Evolutionary conservation across 129 eudicot species (phyloP).

Genomic region (Chrysanthemum makinoi): DNA sequence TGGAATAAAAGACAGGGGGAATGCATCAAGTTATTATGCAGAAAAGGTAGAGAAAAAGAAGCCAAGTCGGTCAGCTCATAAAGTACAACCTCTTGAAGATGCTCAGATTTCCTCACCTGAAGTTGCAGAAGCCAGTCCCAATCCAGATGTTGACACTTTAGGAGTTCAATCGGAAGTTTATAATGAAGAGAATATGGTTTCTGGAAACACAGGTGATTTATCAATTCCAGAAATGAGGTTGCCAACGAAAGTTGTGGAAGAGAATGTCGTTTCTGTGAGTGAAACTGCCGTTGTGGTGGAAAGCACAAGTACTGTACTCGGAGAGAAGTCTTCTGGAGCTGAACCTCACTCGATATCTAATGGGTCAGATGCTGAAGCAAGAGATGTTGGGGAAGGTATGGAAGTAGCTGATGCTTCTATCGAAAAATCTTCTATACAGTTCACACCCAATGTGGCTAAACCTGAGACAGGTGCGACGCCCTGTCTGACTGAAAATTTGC

Average conservation of each 20-base stretch:
- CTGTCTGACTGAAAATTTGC: slow-evolving; percentile 16
- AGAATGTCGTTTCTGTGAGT: neutral
- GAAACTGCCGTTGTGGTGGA: slow-evolving; percentile 1
- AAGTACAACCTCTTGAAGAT: slow-evolving; percentile 16
- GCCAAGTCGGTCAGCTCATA: slow-evolving; percentile 12
- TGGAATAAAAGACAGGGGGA: slow-evolving; percentile 8
- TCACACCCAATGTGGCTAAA: neutral
- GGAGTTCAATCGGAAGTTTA: slow-evolving; percentile 14
- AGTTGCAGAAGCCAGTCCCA: slow-evolving; percentile 18
- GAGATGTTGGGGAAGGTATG: slow-evolving; percentile 14
- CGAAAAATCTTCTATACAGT: neutral
- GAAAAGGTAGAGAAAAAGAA: slow-evolving; percentile 27
- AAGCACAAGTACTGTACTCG: neutral
- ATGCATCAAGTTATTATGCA: neutral
- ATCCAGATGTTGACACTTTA: neutral
- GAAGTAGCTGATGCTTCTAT: slow-evolving; percentile 1
- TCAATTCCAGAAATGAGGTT: slow-evolving; percentile 23
- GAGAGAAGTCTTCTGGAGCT: neutral
- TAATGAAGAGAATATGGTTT: slow-evolving; percentile 13
- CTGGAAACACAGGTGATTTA: slow-evolving; percentile 5
- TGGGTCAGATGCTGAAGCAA: neutral
- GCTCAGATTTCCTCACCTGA: slow-evolving; percentile 24
- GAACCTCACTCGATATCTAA: neutral
- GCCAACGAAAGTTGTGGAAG: neutral
- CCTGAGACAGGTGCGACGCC: slow-evolving; percentile 7